Evolutionary conservation across 129 eudicot species (phyloP), one percentile per base, ranked within the genome.

Genomic region (Logfia minima): DNA sequence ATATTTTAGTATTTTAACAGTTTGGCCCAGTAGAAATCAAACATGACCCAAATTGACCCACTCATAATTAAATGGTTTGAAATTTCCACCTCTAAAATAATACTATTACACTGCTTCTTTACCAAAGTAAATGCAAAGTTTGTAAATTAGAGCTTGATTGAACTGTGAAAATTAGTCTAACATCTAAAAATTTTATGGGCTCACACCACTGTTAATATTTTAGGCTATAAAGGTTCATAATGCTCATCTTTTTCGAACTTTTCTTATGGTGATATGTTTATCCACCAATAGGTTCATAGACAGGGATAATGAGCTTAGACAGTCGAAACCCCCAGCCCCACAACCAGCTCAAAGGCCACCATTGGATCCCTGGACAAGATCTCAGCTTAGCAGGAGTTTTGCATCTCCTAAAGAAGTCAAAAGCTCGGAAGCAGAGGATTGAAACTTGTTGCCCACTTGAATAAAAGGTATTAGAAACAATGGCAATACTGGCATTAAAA

Each of bases 281-380:
- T 72, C 43, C 5, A 31, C 16, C 3, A 23, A 74, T 90, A 94
- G 98, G 90, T 91, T 94, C 84, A 82, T 94, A 79, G 98, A 94
- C 60, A 89, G 98, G 80, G 97, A 94, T 67, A 89, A 94, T 16
- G 98, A 94, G 84, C 96, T 94, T 37, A 89, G 98, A 82, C 98
- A 94, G 83, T 83, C 96, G 28, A 91, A 91, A 83, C 97, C 96
- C 10, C 85, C 97, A 1, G 77, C 75, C 48, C 93, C 98, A 8
- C 97, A 84, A 79, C 98, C 96, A 56, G 87, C 92, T 21, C 97
- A 84, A 34, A 73, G 93, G 81, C 79, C 88, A 59, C 81, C 97
- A 1, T 75, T 94, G 90, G 98, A 91, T 91, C 97, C 98, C 0
- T 94, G 98, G 98, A 84, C 93, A 62, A 85, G 87, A 77, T 91